phyloP scores from a whole-genome alignment of 2,329 filamentous ascomycete genomes.

The Colletotrichum acutatum region DNA sequence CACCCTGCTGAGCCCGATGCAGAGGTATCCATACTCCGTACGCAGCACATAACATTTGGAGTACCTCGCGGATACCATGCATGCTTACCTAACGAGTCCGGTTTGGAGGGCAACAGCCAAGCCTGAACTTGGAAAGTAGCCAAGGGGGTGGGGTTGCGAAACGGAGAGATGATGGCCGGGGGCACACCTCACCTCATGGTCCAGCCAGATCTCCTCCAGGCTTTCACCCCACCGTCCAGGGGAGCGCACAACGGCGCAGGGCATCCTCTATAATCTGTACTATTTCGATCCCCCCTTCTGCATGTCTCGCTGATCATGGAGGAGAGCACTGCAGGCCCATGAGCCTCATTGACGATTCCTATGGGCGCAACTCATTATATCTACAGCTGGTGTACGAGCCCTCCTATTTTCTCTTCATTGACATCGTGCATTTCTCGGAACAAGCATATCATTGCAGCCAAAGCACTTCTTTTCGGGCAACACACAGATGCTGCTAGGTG shows the following conservation, averaged over 20 bases:
- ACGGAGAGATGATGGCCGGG: background rate
- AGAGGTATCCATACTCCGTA: background rate
- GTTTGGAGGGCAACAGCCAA: background rate
- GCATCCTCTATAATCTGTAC: background rate
- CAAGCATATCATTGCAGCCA: background rate
- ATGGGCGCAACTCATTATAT: background rate
- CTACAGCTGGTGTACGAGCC: background rate
- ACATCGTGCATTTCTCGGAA: background rate
- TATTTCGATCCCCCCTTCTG: background rate
- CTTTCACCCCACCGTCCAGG: background rate
- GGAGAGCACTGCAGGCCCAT: background rate
- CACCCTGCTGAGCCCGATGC: conserved; percentile 2
- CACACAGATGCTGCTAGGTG: conserved; percentile 10
- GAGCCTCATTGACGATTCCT: background rate
- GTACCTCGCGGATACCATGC: too few relatives aligned
- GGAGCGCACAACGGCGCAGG: background rate
- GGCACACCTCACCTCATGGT: background rate
- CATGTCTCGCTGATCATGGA: background rate
- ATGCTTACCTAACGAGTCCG: too few relatives aligned
- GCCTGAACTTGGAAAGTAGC: background rate
- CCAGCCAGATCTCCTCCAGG: conserved; percentile 1
- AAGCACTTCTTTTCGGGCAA: background rate
- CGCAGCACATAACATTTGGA: too few relatives aligned
- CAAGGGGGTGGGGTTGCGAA: background rate
- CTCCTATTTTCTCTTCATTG: background rate